Percentiles rank a stretch among this genome's conserved stretches.
These are phyloP conservation scores for Aspergillus uvarum DNA, from an alignment of 2,329 filamentous ascomycete genomes.

Conservation along the genomic window DNA sequence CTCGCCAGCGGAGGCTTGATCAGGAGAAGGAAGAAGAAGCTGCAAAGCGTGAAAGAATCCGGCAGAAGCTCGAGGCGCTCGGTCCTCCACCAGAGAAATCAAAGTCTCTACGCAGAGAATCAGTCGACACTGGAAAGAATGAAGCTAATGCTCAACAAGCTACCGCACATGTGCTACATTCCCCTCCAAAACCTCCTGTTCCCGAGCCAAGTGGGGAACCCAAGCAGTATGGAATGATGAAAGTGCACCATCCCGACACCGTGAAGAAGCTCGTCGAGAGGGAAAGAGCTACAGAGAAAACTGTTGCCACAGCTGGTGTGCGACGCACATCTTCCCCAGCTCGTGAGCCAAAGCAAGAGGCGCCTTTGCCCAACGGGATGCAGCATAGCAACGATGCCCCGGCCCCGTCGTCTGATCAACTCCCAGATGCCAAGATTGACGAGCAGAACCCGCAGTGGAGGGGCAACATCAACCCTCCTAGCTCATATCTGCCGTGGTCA, in stretches of 20 bases:
- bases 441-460: slow-evolving; percentile 40
- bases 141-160: slow-evolving; percentile 20
- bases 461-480: slow-evolving; percentile 37
- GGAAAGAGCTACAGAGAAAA: slow-evolving; percentile 38
- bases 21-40: slow-evolving; percentile 58
- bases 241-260: slow-evolving; percentile 57
- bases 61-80: slow-evolving; percentile 56
- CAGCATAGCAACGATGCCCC: slow-evolving; percentile 25
- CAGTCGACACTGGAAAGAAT: slow-evolving; percentile 27
- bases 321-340: slow-evolving; percentile 34
- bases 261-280: slow-evolving; percentile 48
- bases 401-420: slow-evolving; percentile 21
- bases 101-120: slow-evolving; percentile 31
- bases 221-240: slow-evolving; percentile 63
- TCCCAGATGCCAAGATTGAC: slow-evolving; percentile 30
- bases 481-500: slow-evolving; percentile 41
- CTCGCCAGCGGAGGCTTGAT: slow-evolving; percentile 54
- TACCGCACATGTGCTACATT: slow-evolving; percentile 41
- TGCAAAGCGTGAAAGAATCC: slow-evolving; percentile 58
- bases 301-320: slow-evolving; percentile 21
- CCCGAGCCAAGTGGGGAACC: slow-evolving; percentile 58
- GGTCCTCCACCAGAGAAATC: slow-evolving; percentile 46
- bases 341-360: slow-evolving; percentile 30
- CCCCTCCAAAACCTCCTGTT: slow-evolving; percentile 60
- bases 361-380: slow-evolving; percentile 31